Evolutionary conservation across 2,329 filamentous ascomycete species (phyloP).

Genomic region (Beauveria pseudobassiana): DNA sequence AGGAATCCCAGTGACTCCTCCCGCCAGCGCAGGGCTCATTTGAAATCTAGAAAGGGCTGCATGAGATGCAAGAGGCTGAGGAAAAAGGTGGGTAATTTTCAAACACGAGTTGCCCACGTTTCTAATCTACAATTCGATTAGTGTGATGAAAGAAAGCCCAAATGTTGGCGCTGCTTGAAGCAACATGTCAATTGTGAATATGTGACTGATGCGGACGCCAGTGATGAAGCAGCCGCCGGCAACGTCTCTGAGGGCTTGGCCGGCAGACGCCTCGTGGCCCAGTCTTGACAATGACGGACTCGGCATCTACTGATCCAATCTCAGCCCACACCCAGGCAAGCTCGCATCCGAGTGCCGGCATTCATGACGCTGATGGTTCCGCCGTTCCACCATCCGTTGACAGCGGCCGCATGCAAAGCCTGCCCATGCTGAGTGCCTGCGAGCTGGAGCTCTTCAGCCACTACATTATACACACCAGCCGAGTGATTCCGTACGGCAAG

Average conservation of each 20-base stretch:
- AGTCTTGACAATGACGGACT: not conserved
- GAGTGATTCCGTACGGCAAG: constrained; percentile 26
- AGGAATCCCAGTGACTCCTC: not conserved
- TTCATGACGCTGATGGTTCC: not conserved
- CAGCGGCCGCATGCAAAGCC: not conserved
- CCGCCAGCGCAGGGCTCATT: constrained; percentile 7
- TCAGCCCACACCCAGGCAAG: not conserved
- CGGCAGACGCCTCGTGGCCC: not conserved
- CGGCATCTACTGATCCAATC: not conserved
- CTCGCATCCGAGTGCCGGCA: not conserved
- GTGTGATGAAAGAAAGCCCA: constrained; percentile 28
- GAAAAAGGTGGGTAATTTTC: not conserved
- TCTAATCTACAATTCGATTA: constrained; percentile 10
- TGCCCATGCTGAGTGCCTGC: not conserved
- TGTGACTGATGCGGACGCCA: constrained; percentile 11
- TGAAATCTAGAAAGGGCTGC: constrained; percentile 7
- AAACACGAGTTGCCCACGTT: no score
- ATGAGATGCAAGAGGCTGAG: constrained; percentile 1
- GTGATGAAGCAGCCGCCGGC: constrained; percentile 5
- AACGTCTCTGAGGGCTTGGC: not conserved
- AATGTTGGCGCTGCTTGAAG: constrained; percentile 26
- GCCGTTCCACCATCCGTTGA: not conserved
- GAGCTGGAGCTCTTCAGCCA: constrained; percentile 33
- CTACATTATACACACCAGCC: constrained; percentile 34
- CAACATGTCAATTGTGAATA: constrained; percentile 24